Evolutionary conservation across 139 green algal species (phyloP).

Genomic region (Nannochloris sp.): DNA sequence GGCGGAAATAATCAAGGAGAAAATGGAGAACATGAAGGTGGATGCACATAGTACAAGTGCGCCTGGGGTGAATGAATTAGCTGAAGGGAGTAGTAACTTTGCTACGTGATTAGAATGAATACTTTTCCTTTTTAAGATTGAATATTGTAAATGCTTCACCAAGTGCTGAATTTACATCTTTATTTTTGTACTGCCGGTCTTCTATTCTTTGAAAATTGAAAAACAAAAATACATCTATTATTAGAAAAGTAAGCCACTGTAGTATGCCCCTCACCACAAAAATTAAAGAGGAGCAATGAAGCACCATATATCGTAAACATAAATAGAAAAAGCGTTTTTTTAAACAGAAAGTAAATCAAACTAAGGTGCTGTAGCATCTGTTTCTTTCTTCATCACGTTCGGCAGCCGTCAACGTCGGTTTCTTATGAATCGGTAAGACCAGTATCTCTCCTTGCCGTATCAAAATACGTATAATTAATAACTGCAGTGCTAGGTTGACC

Average conservation of each 20-base stretch:
- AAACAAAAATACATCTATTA: too few relatives aligned
- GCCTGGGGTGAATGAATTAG: too few relatives aligned
- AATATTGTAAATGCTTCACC: too few relatives aligned
- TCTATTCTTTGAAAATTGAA: not conserved
- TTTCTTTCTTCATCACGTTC: conserved; percentile 15
- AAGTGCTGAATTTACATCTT: too few relatives aligned
- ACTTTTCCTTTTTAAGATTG: too few relatives aligned
- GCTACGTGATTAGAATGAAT: too few relatives aligned
- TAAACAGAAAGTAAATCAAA: not conserved
- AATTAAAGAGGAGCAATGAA: too few relatives aligned
- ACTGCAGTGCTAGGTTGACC: conserved; percentile 3
- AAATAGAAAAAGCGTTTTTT: not conserved
- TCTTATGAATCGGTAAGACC: conserved; percentile 3
- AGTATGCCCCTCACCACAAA: too few relatives aligned
- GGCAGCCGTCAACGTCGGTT: conserved; percentile 8
- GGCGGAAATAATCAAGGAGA: not conserved
- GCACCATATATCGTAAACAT: too few relatives aligned
- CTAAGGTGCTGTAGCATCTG: conserved; percentile 1
- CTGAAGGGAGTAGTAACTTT: too few relatives aligned
- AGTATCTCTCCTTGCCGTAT: conserved; percentile 9
- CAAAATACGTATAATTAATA: conserved; percentile 24
- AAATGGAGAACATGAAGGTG: not conserved
- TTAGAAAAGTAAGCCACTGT: too few relatives aligned
- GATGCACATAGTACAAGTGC: not conserved
- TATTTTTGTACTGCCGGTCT: too few relatives aligned